These are phyloP conservation scores for Pichia sp. DNA, from an alignment of 1,139 yeast genomes.

Conservation along the genomic window DNA sequence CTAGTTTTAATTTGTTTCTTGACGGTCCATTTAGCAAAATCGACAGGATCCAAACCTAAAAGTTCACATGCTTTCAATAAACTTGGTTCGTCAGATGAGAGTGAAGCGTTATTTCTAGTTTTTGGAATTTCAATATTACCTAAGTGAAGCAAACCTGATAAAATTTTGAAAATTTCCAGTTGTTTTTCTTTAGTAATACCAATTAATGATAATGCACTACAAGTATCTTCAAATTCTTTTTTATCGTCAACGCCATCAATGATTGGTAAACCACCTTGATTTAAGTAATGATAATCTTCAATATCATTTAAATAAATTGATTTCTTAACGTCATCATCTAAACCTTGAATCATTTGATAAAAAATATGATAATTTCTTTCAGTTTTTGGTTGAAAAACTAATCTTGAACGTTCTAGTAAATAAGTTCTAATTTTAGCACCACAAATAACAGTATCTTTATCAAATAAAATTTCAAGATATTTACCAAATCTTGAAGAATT, in stretches of 20 bases:
- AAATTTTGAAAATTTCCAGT: conserved; percentile 62
- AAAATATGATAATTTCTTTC: conserved; percentile 96
- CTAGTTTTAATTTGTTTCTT: conserved; percentile 93
- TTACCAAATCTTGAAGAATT: conserved; percentile 97
- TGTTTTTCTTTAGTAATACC: conserved; percentile 65
- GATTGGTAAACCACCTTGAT: conserved; percentile 77
- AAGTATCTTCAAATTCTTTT: conserved; percentile 67
- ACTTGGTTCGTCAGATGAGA: conserved; percentile 82
- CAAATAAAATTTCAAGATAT: conserved; percentile 85
- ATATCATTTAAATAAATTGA: conserved; percentile 57
- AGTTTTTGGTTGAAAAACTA: conserved; percentile 82
- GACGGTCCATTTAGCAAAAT: conserved; percentile 85
- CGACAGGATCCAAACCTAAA: conserved; percentile 68
- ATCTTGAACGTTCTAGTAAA: conserved; percentile 84
- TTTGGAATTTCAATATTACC: conserved; percentile 91
- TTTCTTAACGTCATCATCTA: conserved; percentile 52
- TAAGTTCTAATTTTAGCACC: conserved; percentile 95
- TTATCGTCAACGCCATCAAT: conserved; percentile 81
- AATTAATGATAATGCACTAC: conserved; percentile 68
- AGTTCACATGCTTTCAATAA: conserved; percentile 78
- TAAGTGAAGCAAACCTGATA: conserved; percentile 86
- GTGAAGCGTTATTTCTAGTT: conserved; percentile 76
- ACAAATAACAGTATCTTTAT: conserved; percentile 65
- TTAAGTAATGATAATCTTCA: conserved; percentile 71
- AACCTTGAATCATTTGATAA: conserved; percentile 83